phyloP scores from a whole-genome alignment of 108 stramenopile species.

The Bacterosira constricta region DNA sequence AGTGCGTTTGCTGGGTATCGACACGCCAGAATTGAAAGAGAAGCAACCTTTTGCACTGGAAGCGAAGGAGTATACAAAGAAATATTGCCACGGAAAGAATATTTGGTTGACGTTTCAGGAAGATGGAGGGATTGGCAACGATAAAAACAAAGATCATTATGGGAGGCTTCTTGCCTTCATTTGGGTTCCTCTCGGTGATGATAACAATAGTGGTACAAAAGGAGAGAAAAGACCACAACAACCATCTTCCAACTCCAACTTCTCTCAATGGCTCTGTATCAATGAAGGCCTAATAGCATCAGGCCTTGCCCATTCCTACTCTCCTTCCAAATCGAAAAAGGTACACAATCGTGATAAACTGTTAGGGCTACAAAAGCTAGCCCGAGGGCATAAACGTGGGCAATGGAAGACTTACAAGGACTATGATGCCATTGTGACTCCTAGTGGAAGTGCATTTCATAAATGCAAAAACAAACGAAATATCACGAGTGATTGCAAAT shows the following conservation, averaged over 20 bases:
- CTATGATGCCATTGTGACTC: constrained; percentile 48
- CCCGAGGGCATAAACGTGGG: constrained; percentile 43
- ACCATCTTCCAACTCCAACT: not conserved
- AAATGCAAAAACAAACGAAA: constrained; percentile 31
- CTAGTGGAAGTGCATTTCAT: constrained; percentile 76
- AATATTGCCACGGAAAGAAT: constrained; percentile 57
- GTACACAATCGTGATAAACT: constrained; percentile 67
- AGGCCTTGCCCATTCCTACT: constrained; percentile 66
- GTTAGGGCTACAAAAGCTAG: constrained; percentile 56
- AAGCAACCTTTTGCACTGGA: constrained; percentile 77
- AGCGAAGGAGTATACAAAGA: constrained; percentile 78
- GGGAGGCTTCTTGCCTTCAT: constrained; percentile 66
- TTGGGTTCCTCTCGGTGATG: constrained; percentile 47
- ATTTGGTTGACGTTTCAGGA: constrained; percentile 54
- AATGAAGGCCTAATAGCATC: constrained; percentile 78
- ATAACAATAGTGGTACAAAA: constrained; percentile 8
- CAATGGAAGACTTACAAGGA: constrained; percentile 54
- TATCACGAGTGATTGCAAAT: constrained; percentile 49
- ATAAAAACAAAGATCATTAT: constrained; percentile 74
- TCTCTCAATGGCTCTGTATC: constrained; percentile 63
- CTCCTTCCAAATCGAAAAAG: constrained; percentile 47
- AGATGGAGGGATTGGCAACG: constrained; percentile 7
- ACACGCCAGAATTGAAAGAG: constrained; percentile 83
- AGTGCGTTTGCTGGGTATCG: constrained; percentile 76
- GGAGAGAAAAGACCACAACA: not conserved